Evolutionary conservation across 2,329 filamentous ascomycete species (phyloP).

Genomic region (Aureobasidium sp.): DNA sequence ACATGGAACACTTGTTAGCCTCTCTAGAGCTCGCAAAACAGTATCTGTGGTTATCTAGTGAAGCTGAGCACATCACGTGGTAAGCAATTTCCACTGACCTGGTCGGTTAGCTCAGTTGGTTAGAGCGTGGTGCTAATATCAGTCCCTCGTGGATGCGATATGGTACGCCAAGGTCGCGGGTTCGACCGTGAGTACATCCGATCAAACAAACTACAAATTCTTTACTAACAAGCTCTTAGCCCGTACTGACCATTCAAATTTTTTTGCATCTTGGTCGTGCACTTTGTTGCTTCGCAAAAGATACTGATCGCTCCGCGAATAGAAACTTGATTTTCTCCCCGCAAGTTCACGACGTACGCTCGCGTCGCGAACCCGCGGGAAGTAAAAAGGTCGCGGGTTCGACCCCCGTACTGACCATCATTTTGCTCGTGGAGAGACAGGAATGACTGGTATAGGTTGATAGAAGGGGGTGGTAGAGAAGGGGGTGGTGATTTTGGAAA

Average conservation of each 20-base stretch:
- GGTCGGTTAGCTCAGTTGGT: conserved; percentile 11
- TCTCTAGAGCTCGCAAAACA: too few relatives aligned
- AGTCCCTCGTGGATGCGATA: not conserved
- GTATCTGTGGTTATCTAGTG: not conserved
- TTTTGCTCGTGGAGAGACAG: not conserved
- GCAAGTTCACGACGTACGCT: too few relatives aligned
- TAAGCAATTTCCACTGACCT: not conserved
- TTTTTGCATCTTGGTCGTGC: too few relatives aligned
- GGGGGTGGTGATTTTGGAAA: not conserved
- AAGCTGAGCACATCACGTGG: not conserved
- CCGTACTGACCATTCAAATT: not conserved
- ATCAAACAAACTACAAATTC: too few relatives aligned
- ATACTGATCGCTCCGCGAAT: too few relatives aligned
- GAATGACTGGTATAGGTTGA: not conserved
- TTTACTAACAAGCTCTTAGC: too few relatives aligned
- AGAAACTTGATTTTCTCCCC: too few relatives aligned
- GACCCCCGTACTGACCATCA: conserved; percentile 2
- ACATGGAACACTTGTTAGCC: too few relatives aligned
- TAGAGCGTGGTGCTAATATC: conserved; percentile 11
- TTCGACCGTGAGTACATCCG: not conserved
- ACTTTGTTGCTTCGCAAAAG: not conserved
- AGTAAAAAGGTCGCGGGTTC: not conserved
- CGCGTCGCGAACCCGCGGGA: too few relatives aligned
- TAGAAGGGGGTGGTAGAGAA: not conserved
- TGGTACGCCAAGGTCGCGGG: conserved; percentile 5